Evolutionary conservation across 2,329 filamentous ascomycete genomes (phyloP).

Genomic region (Claviceps arundinis): DNA sequence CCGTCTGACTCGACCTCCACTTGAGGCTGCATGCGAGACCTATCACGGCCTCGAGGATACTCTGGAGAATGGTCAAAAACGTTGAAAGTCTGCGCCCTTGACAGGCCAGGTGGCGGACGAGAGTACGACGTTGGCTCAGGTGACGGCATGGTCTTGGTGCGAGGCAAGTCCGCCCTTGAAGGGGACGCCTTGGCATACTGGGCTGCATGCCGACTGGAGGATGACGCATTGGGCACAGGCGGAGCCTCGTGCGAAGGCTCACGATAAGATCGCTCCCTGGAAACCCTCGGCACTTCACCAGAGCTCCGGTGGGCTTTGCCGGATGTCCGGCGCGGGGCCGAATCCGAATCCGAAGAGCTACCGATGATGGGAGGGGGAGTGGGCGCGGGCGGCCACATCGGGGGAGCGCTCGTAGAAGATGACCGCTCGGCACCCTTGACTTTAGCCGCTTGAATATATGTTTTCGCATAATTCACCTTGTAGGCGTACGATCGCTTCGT

Average conservation of each 20-base stretch:
- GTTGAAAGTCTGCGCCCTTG: constrained; percentile 22
- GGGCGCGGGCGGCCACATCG: constrained; percentile 19
- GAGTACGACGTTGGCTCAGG: constrained; percentile 13
- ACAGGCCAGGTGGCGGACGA: constrained; percentile 16
- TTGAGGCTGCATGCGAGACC: constrained; percentile 24
- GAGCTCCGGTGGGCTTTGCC: constrained; percentile 22
- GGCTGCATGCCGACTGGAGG: constrained; percentile 16
- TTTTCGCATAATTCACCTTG: constrained; percentile 12
- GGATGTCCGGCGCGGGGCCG: constrained; percentile 20
- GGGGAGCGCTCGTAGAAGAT: constrained; percentile 10
- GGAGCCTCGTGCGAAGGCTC: constrained; percentile 20
- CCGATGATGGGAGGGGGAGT: constrained; percentile 20
- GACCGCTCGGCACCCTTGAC: constrained; percentile 10
- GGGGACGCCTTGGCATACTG: constrained; percentile 14
- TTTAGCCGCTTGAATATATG: constrained; percentile 21
- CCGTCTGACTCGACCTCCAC: constrained; percentile 20
- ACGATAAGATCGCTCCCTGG: constrained; percentile 18
- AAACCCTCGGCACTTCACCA: constrained; percentile 11
- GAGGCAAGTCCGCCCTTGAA: constrained; percentile 17
- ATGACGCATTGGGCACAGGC: constrained; percentile 16
- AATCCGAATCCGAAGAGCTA: constrained; percentile 15
- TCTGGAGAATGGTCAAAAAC: constrained; percentile 12
- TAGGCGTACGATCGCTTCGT: constrained; percentile 12
- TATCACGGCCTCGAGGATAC: constrained; percentile 22
- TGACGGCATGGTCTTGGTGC: constrained; percentile 23